Evolutionary conservation across 2,329 filamentous ascomycete species (phyloP).

Genomic region (Fusarium paranaense): DNA sequence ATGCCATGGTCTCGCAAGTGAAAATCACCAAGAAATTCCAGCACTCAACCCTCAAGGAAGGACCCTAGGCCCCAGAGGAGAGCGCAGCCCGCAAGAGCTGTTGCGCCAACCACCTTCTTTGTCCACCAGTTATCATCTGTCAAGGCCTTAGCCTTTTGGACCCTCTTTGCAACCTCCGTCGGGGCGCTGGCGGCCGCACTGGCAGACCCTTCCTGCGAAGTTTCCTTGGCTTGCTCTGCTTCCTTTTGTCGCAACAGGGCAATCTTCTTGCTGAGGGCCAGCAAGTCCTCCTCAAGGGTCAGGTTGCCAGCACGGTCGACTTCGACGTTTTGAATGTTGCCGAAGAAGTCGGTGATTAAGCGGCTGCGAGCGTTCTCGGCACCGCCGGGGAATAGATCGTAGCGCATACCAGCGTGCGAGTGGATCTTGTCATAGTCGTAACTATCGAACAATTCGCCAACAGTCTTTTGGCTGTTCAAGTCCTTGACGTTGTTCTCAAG

Average conservation of each 20-base stretch:
- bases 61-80: constrained; percentile 70
- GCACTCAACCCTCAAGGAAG: constrained; percentile 55
- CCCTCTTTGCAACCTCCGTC: constrained; percentile 45
- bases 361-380: constrained; percentile 81
- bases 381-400: constrained; percentile 93
- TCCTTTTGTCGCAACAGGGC: constrained; percentile 63
- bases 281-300: constrained; percentile 77
- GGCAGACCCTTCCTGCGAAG: constrained; percentile 39
- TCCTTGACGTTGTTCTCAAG: constrained; percentile 91
- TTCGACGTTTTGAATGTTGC: constrained; percentile 97
- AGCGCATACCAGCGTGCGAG: constrained; percentile 89
- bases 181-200: constrained; percentile 45
- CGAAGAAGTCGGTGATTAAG: constrained; percentile 95
- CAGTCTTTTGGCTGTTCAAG: constrained; percentile 85
- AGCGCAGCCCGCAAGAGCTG: constrained; percentile 71
- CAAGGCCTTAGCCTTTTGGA: constrained; percentile 65
- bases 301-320: constrained; percentile 74
- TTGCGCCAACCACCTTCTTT: constrained; percentile 72
- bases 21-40: neutral
- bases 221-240: constrained; percentile 55
- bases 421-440: constrained; percentile 97
- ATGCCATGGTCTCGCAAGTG: constrained; percentile 1
- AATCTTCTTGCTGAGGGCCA: constrained; percentile 78
- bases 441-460: constrained; percentile 95
- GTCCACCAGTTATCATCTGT: constrained; percentile 75